A percentile compares a stretch with the other conserved stretches of the same genome.
These are phyloP conservation scores for Picea sitchensis DNA, from an alignment of 75 land plant species.

Conservation along the genomic window DNA sequence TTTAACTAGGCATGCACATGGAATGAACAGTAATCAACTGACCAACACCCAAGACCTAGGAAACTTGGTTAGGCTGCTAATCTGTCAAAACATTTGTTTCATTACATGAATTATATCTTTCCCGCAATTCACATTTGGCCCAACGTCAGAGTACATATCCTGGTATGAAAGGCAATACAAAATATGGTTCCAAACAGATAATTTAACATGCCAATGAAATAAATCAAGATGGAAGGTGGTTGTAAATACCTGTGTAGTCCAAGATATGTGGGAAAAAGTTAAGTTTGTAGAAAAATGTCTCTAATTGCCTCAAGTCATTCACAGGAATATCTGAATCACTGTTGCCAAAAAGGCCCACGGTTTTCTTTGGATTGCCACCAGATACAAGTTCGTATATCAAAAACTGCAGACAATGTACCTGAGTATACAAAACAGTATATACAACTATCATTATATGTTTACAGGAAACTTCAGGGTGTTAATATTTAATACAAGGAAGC, in stretches of 20 bases:
- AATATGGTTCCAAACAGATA: neutral
- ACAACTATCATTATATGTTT: too few relatives aligned
- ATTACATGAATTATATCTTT: too few relatives aligned
- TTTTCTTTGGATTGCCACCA: conserved; percentile 85
- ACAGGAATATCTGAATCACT: conserved; percentile 75
- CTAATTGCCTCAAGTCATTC: conserved; percentile 74
- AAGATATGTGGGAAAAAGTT: conserved; percentile 88
- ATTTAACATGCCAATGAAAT: neutral
- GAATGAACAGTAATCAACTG: too few relatives aligned
- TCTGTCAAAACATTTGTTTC: too few relatives aligned
- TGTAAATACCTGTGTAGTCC: conserved; percentile 71
- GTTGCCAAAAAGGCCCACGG: conserved; percentile 87
- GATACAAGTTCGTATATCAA: conserved; percentile 95
- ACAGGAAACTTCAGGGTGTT: too few relatives aligned
- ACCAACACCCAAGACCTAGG: too few relatives aligned
- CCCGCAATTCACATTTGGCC: too few relatives aligned
- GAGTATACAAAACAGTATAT: conserved; percentile 9
- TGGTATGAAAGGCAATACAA: neutral
- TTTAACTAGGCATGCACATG: too few relatives aligned
- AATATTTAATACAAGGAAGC: too few relatives aligned
- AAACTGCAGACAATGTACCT: conserved; percentile 98
- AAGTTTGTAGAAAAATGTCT: conserved; percentile 86
- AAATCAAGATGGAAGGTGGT: neutral
- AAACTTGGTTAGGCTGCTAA: too few relatives aligned
- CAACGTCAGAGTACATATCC: too few relatives aligned